These are phyloP conservation scores for Colletotrichum liaoningense DNA, from an alignment of 2,329 filamentous ascomycete species.

Conservation along the genomic window DNA sequence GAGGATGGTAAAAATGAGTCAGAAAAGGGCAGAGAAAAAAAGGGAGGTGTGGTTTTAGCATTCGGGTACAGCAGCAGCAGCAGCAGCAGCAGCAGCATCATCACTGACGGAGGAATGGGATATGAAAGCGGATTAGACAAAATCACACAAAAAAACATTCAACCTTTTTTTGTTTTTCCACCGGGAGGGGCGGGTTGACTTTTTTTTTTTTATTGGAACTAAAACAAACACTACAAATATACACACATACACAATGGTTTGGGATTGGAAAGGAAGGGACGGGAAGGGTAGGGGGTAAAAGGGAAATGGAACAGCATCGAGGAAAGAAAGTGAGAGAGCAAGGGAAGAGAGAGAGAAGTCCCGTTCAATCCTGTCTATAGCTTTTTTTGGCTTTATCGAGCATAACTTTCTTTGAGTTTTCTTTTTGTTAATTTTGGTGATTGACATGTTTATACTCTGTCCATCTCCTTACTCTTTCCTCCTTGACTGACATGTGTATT, in stretches of 20 bases:
- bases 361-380: not conserved
- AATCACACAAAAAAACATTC: not conserved
- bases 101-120: not conserved
- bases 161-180: not conserved
- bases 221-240: not conserved
- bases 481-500: not conserved
- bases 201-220: not conserved
- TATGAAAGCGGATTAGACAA: not conserved
- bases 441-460: not conserved
- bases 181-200: not conserved
- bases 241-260: not conserved
- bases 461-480: not conserved
- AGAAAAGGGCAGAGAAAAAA: not conserved
- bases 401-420: not conserved
- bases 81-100: not conserved
- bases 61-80: not conserved
- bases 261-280: not conserved
- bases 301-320: not conserved
- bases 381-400: not conserved
- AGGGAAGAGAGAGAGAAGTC: not conserved
- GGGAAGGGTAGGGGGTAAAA: constrained; percentile 1
- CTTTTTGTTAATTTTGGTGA: not conserved
- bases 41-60: not conserved
- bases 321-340: not conserved
- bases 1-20: not conserved